Evolutionary conservation across 768 basidiomycete genomes (phyloP), one percentile per base, ranked within the genome.

Genomic region (Hygrophorus pudorinus): DNA sequence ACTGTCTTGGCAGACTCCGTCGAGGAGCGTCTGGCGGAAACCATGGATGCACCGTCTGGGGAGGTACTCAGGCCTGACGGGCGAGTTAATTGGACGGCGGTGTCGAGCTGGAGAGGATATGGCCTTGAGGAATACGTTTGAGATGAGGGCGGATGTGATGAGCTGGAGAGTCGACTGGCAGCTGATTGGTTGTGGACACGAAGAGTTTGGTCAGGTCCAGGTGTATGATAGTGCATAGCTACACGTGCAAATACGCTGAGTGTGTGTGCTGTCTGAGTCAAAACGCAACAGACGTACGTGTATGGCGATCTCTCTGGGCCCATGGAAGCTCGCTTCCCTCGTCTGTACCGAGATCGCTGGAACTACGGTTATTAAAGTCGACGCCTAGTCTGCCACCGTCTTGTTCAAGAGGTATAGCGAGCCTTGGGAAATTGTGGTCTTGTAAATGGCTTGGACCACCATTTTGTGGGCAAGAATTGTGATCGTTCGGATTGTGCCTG

Each of bases 1-100:
- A 78, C 65, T 2, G 79, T 79, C 47, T 76, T 74, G 17, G 72
- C 52, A 7, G 85, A 85, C 49, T 90, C 87, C 5, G 24, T 24
- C 24, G 79, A 78, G 3, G 85, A 88, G 46, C 79, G 73, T 37
- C 86, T 65, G 21, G 67, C 60, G 9, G 64, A 57, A 28, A 64
- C 43, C 38, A 63, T 62, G 18, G 67, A 64, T 27, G 71, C 66
- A n/a, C 59, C 20, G 30, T 34, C 61, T 12, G 65, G 63, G 4
- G 63, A 54, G 17, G 72, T 60, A 50, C 63, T 69, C 35, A 56
- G 54, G 41, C 68, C 48, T 31, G 70, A 71, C 9, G 68, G 68
- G 43, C 68, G 68, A 41, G 65, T 56, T 5, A 70, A 68, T 41
- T 56, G 61, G n/a, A 59, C 53, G 33, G 68, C 59, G 17, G 78